Evolutionary conservation across 2,329 filamentous ascomycete genomes (phyloP), one percentile per base, ranked within the genome.

Genomic region (Penicillium sclerotigenum): DNA sequence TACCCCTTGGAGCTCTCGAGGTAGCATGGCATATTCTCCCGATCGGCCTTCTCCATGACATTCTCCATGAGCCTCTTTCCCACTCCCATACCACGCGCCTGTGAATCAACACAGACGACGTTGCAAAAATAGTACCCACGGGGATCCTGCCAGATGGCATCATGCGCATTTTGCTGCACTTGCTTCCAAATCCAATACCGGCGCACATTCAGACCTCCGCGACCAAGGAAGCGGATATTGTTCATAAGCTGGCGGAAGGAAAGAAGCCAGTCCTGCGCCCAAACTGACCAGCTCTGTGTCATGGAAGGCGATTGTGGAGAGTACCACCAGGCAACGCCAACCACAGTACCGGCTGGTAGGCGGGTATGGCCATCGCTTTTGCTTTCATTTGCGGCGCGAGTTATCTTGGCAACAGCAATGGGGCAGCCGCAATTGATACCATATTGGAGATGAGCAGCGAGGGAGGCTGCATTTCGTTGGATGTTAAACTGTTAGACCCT

Each of bases 51-150:
- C 38, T 80, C 76, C 16, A 86, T 84, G 7, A 90, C 85, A 41
- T 79, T 77, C 62, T 84, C 77, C 74, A 90, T 86, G 63, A 90
- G 72, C 59, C 79, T 77, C 57, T 82, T 83, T 0, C 87, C 88
- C 2, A 90, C 81, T 0, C 87, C 87, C 64, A 80, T 82, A 0
- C 86, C 86, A 68, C 90, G 87, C 31, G 80, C 80, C 47, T 84
- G 80, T 0, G 87, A 85, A 16, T 83, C 70, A 1, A 90, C 87
- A 0, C 87, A 86, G 65, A 90, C 83, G 58, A 90, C 88, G 65
- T 90, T 91, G 61, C 88, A 86, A 62, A 90, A 90, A 66, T 89
- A 90, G 66, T 90, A 90, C 0, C 88, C 88, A 5, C 80, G 76
- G 0, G 81, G 78, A 54, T 88, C 85, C 0, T 76, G 83, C 87